Evolutionary conservation across 148 eudicot genomes (phyloP).

Genomic region (Selenicereus undatus): DNA sequence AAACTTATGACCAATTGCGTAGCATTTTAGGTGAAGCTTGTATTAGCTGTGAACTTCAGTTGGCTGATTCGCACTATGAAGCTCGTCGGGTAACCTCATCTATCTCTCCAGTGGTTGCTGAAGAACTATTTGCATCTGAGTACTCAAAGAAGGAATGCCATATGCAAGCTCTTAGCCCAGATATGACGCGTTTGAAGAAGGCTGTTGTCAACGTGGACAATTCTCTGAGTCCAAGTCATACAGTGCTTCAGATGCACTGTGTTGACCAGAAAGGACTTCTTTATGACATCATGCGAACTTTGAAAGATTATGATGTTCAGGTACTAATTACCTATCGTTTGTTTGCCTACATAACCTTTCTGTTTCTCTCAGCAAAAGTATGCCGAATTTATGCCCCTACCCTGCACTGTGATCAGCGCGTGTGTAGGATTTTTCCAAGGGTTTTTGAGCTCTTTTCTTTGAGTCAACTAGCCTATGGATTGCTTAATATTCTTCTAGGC

Average conservation of each 20-base stretch:
- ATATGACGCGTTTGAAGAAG: conserved; percentile 49
- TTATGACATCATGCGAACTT: conserved; percentile 72
- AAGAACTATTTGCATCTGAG: conserved; percentile 59
- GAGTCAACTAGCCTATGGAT: background rate
- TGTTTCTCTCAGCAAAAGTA: background rate
- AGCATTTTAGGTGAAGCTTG: conserved; percentile 66
- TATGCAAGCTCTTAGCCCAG: conserved; percentile 65
- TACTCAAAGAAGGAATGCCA: conserved; percentile 51
- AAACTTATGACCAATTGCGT: conserved; percentile 42
- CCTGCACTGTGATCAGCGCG: background rate
- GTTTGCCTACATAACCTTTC: background rate
- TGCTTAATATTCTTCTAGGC: background rate
- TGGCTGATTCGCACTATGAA: conserved; percentile 56
- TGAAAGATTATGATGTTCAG: conserved; percentile 65
- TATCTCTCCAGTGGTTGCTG: conserved; percentile 60
- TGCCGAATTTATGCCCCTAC: background rate
- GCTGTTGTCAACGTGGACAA: conserved; percentile 63
- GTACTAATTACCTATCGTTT: conserved; percentile 32
- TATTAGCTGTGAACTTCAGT: conserved; percentile 62
- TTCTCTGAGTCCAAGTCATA: conserved; percentile 73
- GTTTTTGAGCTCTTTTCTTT: background rate
- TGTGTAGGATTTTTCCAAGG: background rate
- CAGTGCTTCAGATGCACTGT: conserved; percentile 78
- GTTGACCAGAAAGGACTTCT: conserved; percentile 84
- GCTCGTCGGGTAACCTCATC: conserved; percentile 49